A percentile compares a stretch with the other conserved stretches of the same genome.
Conservation (phyloP, 805 yeast species). For the Candida maltosa region DNA sequence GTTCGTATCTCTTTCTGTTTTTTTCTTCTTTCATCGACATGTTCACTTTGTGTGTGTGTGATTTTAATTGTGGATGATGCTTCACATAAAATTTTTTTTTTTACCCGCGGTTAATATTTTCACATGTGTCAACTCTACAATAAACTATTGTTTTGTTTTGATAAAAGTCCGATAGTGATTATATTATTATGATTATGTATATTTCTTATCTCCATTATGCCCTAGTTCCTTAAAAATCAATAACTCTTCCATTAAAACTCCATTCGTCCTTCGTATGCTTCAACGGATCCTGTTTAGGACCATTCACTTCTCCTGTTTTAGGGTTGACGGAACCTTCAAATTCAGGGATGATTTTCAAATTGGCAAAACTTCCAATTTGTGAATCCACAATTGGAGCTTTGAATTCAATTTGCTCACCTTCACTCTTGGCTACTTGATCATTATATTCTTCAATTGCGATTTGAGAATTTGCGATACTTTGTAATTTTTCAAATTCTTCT, state of each 20-base stretch:
- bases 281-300: constrained; percentile 96
- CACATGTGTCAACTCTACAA: too few species aligned
- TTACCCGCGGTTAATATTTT: too few species aligned
- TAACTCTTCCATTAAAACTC: constrained; percentile 93
- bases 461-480: constrained; percentile 75
- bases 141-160: too few species aligned
- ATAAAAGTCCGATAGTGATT: too few species aligned
- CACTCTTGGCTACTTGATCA: constrained; percentile 24
- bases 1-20: too few species aligned
- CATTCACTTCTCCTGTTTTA: constrained; percentile 90
- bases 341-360: constrained; percentile 80
- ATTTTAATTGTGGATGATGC: too few species aligned
- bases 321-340: constrained; percentile 95
- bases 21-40: too few species aligned
- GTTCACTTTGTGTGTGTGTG: too few species aligned
- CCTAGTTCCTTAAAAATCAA: constrained; percentile 66
- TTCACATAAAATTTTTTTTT: too few species aligned
- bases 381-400: constrained; percentile 32
- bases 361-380: constrained; percentile 63
- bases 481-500: constrained; percentile 87
- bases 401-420: constrained; percentile 5
- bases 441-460: constrained; percentile 76
- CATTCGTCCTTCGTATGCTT: constrained; percentile 76
- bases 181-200: too few species aligned
- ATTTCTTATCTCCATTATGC: neutral